These are phyloP conservation scores for Didymella keratinophila DNA, from an alignment of 2,329 filamentous ascomycete genomes.

Conservation along the genomic window DNA sequence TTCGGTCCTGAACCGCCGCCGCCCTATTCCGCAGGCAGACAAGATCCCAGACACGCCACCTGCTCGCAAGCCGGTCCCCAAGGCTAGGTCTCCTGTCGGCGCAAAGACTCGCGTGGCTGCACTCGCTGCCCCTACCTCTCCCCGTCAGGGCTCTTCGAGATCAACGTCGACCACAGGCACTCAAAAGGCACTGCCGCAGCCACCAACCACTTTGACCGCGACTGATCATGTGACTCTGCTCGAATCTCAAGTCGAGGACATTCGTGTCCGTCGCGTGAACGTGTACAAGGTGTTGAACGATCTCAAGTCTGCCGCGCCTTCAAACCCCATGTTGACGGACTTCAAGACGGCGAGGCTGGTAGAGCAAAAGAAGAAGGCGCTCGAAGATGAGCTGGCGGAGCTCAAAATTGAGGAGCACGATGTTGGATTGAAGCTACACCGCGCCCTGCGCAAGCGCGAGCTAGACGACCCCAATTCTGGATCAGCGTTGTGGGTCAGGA, in stretches of 20 bases:
- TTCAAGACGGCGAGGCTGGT: constrained; percentile 45
- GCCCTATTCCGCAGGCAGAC: constrained; percentile 40
- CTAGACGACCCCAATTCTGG: constrained; percentile 45
- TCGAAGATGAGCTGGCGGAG: constrained; percentile 50
- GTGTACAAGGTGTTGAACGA: constrained; percentile 48
- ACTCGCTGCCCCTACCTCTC: constrained; percentile 30
- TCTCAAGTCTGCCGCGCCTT: constrained; percentile 44
- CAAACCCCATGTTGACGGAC: constrained; percentile 51
- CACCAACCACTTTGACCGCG: constrained; percentile 46
- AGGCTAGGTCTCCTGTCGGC: constrained; percentile 28
- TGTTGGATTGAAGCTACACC: constrained; percentile 51
- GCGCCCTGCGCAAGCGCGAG: constrained; percentile 51
- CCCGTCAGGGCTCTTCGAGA: constrained; percentile 31
- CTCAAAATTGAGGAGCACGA: constrained; percentile 51
- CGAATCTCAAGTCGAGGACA: constrained; percentile 51
- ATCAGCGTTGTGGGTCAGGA: constrained; percentile 50
- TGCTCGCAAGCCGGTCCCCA: constrained; percentile 38
- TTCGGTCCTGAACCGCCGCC: constrained; percentile 45
- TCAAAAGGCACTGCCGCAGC: constrained; percentile 50
- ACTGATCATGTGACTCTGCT: constrained; percentile 48
- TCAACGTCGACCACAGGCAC: constrained; percentile 37
- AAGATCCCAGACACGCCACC: constrained; percentile 27
- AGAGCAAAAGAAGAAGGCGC: constrained; percentile 47
- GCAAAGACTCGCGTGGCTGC: constrained; percentile 25
- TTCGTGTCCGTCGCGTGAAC: constrained; percentile 49